These are phyloP conservation scores for Lachnellula hyalina DNA, from an alignment of 2,329 filamentous ascomycete species.

Conservation along the genomic window DNA sequence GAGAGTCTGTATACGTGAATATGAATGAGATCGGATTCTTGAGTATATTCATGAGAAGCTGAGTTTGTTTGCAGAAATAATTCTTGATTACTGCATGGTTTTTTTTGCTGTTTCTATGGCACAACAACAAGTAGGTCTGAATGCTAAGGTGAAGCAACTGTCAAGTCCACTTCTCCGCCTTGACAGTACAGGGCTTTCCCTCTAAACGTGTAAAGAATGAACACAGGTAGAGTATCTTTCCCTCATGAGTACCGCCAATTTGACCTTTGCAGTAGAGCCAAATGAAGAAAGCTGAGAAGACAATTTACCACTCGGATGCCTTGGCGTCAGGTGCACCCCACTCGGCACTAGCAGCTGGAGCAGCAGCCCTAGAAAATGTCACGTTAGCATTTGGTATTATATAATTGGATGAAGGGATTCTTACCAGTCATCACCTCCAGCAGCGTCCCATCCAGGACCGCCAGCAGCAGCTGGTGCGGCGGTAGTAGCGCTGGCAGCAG, in stretches of 20 bases:
- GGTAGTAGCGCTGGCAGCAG: slow-evolving; percentile 39
- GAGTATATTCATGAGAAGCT: no score
- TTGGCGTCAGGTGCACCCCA: slow-evolving; percentile 49
- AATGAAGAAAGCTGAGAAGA: slow-evolving; percentile 2
- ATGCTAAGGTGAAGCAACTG: slow-evolving; percentile 47
- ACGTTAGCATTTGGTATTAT: not conserved
- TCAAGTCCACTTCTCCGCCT: slow-evolving; percentile 74
- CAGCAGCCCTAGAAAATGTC: slow-evolving; percentile 36
- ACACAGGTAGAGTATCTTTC: slow-evolving; percentile 85
- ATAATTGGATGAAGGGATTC: not conserved
- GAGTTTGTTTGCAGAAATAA: not conserved
- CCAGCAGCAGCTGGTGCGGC: slow-evolving; percentile 59
- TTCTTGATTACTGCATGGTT: not conserved
- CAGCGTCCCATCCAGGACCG: slow-evolving; percentile 58
- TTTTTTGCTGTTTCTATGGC: slow-evolving; percentile 6
- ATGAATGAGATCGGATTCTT: no score
- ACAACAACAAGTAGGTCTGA: slow-evolving; percentile 1
- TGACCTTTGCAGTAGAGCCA: slow-evolving; percentile 35
- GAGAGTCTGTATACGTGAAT: no score
- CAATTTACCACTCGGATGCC: slow-evolving; percentile 32
- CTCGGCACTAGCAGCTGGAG: slow-evolving; percentile 38
- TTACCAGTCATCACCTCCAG: slow-evolving; percentile 40
- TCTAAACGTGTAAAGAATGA: slow-evolving; percentile 44
- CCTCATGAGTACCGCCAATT: slow-evolving; percentile 88
- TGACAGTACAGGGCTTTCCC: slow-evolving; percentile 98